Evolutionary conservation across 768 basidiomycete genomes (phyloP).

Genomic region (Sarcomyxa edulis): DNA sequence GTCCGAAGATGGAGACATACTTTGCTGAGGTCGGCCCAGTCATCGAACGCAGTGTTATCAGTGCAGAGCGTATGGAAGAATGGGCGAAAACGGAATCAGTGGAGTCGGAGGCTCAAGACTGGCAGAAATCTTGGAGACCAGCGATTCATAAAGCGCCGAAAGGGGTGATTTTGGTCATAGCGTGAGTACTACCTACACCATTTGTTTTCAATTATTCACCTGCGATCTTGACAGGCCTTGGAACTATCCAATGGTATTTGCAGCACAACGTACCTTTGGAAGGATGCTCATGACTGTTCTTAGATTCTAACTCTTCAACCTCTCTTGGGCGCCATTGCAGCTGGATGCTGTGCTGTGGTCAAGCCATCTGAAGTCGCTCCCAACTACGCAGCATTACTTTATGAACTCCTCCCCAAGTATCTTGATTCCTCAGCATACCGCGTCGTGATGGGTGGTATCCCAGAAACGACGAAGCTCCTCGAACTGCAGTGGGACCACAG

Average conservation of each 20-base stretch:
- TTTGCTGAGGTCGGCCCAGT: constrained; percentile 39
- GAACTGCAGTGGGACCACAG: constrained; percentile 39
- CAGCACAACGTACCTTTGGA: too few species aligned
- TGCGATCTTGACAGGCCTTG: constrained; percentile 45
- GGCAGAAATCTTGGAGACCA: constrained; percentile 48
- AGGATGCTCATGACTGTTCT: too few species aligned
- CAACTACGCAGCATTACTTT: constrained; percentile 41
- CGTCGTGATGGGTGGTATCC: constrained; percentile 54
- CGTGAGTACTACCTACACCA: constrained; percentile 45
- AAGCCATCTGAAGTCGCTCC: constrained; percentile 65
- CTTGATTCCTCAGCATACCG: constrained; percentile 42
- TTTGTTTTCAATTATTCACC: constrained; percentile 3
- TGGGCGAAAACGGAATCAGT: constrained; percentile 48
- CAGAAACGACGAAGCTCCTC: constrained; percentile 50
- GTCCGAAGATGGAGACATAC: constrained; percentile 36
- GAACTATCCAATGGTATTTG: constrained; percentile 50
- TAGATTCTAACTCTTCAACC: constrained; percentile 53
- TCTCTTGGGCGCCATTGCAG: constrained; percentile 65
- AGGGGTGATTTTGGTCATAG: constrained; percentile 55
- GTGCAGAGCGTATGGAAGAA: constrained; percentile 44
- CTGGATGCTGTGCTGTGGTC: constrained; percentile 62
- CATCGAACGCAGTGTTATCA: constrained; percentile 35
- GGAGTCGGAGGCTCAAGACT: constrained; percentile 30
- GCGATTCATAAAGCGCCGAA: constrained; percentile 52
- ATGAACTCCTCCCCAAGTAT: constrained; percentile 48